phyloP scores from a whole-genome alignment of 2,329 filamentous ascomycete species.

The Fusarium sterilihyphosum region DNA sequence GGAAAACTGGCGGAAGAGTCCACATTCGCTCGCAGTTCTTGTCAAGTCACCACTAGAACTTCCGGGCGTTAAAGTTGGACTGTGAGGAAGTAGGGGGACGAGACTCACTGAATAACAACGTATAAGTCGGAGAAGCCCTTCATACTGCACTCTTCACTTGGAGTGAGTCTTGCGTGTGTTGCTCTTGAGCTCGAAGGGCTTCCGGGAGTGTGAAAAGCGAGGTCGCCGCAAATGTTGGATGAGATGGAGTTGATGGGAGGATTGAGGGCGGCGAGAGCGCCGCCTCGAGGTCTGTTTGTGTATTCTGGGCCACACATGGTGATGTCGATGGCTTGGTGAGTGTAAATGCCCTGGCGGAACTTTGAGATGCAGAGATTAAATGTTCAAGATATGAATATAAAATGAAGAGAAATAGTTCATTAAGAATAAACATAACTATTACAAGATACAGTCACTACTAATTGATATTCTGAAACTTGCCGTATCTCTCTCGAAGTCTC shows the following conservation, averaged over 20 bases:
- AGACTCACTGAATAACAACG: conserved; percentile 58
- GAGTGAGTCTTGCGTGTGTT: conserved; percentile 56
- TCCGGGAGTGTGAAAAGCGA: conserved; percentile 57
- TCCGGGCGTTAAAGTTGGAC: not conserved
- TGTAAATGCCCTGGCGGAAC: not conserved
- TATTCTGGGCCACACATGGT: conserved; percentile 60
- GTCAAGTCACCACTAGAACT: conserved; percentile 58
- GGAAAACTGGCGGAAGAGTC: conserved; percentile 53
- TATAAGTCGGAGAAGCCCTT: conserved; percentile 42
- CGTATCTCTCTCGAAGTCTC: conserved; percentile 33
- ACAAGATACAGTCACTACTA: not conserved
- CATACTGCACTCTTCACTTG: conserved; percentile 34
- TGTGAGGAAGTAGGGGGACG: fast-evolving
- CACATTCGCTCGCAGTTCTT: conserved; percentile 52
- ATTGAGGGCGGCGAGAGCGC: conserved; percentile 57
- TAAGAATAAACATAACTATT: not conserved
- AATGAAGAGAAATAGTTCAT: not conserved
- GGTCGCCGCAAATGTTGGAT: conserved; percentile 46
- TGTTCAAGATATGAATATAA: not conserved
- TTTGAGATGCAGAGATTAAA: not conserved
- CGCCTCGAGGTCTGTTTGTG: conserved; percentile 54
- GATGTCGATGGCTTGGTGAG: not conserved
- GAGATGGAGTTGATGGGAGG: conserved; percentile 36
- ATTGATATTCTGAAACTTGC: not conserved
- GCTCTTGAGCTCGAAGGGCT: conserved; percentile 50